Base-by-base conservation (phyloP, 1,284 basidiomycete genomes). In the Rhodofomes roseus region DNA sequence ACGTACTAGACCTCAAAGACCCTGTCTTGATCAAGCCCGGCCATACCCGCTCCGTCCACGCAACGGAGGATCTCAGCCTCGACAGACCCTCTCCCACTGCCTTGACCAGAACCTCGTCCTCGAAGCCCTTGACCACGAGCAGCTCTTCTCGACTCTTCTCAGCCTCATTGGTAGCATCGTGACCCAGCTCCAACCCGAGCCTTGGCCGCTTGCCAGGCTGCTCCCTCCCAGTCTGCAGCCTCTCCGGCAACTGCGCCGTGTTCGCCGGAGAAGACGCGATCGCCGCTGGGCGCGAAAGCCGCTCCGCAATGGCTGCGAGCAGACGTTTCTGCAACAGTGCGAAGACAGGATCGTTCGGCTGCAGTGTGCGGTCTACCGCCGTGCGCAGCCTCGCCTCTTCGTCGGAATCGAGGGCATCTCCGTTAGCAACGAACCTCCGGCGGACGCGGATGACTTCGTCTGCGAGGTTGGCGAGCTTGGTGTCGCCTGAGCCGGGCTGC, bases 291-390 rank as follows among this genome's bases (percentile, higher is more conserved):
- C 52, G 61, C 63, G 63, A 62, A 56, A 82, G 66, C 11, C 71
- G 71, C 27, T 68, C 68, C 23, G 72, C 73, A 11, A 91, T 64
- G 5, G 77, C 80, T 1, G 69, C 73, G 39, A 84, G 66, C 18
- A 90, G 72, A 25, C 89, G 80, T 43, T 74, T 79, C 65, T 82
- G 83, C 37, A 91, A 70, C 4, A 91, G 73, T 53, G 77, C 63
- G 69, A 87, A 91, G 2, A 89, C 89, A 0, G 86, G 86, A 68
- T 90, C 87, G 29, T 76, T 70, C 23, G 81, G 74, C 57, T 79
- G 79, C 54, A 91, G 73, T 4, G 84, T 86, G 48, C 86, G 79
- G 54, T 83, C 79, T 5, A 90, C 86, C 1, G 84, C 80, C 1
- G 76, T 76, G 25, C 86, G 83, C 31, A 90, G 68, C 20, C 69